A percentile compares a stretch with the other conserved stretches of the same genome.
Conservation (phyloP, 179 eudicot species). For the Spergularia azorica region DNA sequence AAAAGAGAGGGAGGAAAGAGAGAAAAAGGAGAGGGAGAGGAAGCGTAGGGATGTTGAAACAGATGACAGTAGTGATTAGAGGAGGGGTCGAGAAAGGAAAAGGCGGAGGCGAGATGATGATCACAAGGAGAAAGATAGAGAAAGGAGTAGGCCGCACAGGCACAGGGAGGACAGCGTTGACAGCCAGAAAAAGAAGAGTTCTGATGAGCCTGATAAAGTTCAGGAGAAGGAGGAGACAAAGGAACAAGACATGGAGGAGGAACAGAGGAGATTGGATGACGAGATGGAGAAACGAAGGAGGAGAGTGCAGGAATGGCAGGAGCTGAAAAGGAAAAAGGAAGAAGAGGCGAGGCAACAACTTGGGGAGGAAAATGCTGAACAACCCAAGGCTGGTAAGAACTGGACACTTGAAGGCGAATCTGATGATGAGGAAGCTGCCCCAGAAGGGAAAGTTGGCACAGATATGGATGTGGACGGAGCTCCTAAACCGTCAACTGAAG, state of each 20-base stretch:
- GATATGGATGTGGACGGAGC: constrained; percentile 57
- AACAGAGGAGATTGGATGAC: constrained; percentile 80
- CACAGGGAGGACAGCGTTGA: constrained; percentile 66
- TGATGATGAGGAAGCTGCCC: constrained; percentile 81
- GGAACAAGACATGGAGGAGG: constrained; percentile 82
- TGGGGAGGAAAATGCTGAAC: constrained; percentile 50
- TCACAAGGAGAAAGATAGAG: constrained; percentile 52
- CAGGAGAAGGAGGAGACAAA: constrained; percentile 48
- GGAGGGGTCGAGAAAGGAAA: constrained; percentile 64
- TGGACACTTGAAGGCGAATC: constrained; percentile 98
- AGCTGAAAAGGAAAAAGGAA: constrained; percentile 77
- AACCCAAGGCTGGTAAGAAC: constrained; percentile 65
- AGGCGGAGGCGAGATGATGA: constrained; percentile 74
- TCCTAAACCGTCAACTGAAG: constrained; percentile 37
- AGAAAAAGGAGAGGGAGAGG: constrained; percentile 44
- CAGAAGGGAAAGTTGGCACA: constrained; percentile 43
- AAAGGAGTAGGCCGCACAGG: constrained; percentile 45
- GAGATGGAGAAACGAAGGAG: constrained; percentile 96
- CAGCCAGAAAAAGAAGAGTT: constrained; percentile 48
- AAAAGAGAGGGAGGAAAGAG: constrained; percentile 30
- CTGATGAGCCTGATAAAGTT: constrained; percentile 41
- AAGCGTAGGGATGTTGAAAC: constrained; percentile 49
- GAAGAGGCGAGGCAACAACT: constrained; percentile 68
- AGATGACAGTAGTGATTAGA: constrained; percentile 51
- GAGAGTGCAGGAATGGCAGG: constrained; percentile 98